These are phyloP conservation scores for Globisporangium rhizosaccharum DNA, from an alignment of 352 stramenopile species.

Conservation along the genomic window DNA sequence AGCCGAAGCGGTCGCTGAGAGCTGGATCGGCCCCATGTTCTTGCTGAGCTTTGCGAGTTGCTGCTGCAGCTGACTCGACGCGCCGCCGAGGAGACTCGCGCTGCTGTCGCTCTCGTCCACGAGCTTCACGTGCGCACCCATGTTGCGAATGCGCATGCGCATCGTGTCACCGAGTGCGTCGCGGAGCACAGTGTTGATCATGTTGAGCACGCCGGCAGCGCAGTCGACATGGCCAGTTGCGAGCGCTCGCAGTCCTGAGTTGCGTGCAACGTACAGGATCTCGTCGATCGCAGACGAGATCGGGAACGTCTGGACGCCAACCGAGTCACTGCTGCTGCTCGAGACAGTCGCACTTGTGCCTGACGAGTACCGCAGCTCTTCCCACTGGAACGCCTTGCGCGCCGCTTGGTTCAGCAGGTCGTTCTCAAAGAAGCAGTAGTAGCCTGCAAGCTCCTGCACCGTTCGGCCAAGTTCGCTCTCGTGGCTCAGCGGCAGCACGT, in stretches of 20 bases:
- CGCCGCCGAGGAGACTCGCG: constrained; percentile 35
- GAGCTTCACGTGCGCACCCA: constrained; percentile 57
- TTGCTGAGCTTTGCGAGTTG: constrained; percentile 86
- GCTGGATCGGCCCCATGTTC: constrained; percentile 51
- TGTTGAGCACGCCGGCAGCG: constrained; percentile 76
- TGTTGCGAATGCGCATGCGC: constrained; percentile 69
- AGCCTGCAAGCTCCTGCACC: constrained; percentile 80
- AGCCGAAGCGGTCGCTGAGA: constrained; percentile 8
- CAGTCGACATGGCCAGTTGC: constrained; percentile 81
- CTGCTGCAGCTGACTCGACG: constrained; percentile 72
- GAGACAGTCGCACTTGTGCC: constrained; percentile 3
- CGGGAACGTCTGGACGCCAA: constrained; percentile 44
- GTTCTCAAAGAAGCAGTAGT: constrained; percentile 87
- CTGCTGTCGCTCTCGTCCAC: constrained; percentile 48
- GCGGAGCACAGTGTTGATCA: constrained; percentile 80
- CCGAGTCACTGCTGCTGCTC: not conserved
- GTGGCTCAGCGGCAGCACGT: constrained; percentile 47
- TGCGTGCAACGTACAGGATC: constrained; percentile 83
- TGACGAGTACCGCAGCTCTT: constrained; percentile 70
- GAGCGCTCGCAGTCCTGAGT: constrained; percentile 72
- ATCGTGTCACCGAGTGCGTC: constrained; percentile 77
- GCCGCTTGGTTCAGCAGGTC: constrained; percentile 69
- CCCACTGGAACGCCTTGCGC: constrained; percentile 80
- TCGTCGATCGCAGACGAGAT: constrained; percentile 85
- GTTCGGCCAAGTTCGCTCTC: constrained; percentile 75